Percentiles rank a stretch among this genome's conserved stretches.
Evolutionary conservation across 768 basidiomycete genomes (phyloP).

Genomic region (Russula earlei): DNA sequence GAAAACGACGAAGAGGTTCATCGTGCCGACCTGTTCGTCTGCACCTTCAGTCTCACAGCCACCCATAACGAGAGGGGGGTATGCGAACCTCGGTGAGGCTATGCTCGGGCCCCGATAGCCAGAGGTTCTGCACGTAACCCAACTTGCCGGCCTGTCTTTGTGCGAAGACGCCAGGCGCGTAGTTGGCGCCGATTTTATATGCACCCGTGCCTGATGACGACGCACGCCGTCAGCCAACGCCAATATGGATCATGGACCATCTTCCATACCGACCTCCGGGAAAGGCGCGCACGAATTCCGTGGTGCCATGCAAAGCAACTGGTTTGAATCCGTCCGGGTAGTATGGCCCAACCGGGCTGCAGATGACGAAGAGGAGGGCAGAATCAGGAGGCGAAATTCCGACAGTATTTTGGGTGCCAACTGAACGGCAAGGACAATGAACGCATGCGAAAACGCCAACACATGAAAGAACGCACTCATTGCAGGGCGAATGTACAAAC

Average conservation of each 20-base stretch:
- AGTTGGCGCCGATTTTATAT: conserved; percentile 58
- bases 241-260: background rate
- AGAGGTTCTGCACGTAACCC: conserved; percentile 73
- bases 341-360: conserved; percentile 40
- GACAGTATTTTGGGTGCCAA: conserved; percentile 40
- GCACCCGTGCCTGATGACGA: conserved; percentile 33
- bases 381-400: conserved; percentile 42
- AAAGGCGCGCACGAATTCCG: conserved; percentile 73
- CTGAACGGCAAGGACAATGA: background rate
- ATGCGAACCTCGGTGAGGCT: conserved; percentile 40
- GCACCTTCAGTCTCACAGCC: conserved; percentile 26
- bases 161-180: conserved; percentile 50
- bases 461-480: conserved; percentile 22
- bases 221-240: background rate
- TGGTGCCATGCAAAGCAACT: conserved; percentile 54
- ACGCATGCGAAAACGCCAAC: background rate
- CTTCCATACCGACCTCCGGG: conserved; percentile 56
- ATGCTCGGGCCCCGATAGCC: conserved; percentile 60
- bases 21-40: conserved; percentile 51
- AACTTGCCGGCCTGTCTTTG: conserved; percentile 53
- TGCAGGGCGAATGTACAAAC: conserved; percentile 42
- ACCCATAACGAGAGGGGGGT: conserved; percentile 25
- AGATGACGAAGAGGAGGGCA: conserved; percentile 42
- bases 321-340: conserved; percentile 43
- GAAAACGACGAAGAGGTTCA: conserved; percentile 74